Percentiles rank a stretch among this genome's conserved stretches.
phyloP scores from a whole-genome alignment of 2,329 filamentous ascomycete genomes.

The Verticillium alfalfae region DNA sequence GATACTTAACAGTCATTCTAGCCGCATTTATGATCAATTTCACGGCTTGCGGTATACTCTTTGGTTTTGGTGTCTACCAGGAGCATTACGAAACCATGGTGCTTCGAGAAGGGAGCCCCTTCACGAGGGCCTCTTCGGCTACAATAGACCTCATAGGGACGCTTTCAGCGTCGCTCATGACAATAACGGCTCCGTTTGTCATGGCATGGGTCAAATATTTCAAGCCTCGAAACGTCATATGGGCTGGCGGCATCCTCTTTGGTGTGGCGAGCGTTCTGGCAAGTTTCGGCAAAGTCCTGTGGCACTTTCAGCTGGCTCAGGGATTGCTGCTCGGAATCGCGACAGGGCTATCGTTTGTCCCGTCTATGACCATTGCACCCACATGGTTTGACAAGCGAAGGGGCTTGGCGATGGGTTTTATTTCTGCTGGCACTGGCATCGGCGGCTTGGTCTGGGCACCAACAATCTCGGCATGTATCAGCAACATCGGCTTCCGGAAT shows the following conservation, averaged over 20 bases:
- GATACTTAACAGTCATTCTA: no score
- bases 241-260: slow-evolving; percentile 24
- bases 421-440: slow-evolving; percentile 27
- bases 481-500: no score
- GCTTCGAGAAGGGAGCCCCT: slow-evolving; percentile 21
- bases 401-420: slow-evolving; percentile 29
- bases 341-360: slow-evolving; percentile 29
- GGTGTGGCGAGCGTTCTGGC: slow-evolving; percentile 22
- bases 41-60: slow-evolving; percentile 27
- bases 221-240: no score
- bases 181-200: no score
- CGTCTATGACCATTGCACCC: slow-evolving; percentile 29
- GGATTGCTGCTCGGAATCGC: slow-evolving; percentile 30
- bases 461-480: slow-evolving; percentile 10
- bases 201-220: no score
- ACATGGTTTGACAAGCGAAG: slow-evolving; percentile 28
- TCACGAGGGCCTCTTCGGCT: slow-evolving; percentile 25
- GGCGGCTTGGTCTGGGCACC: slow-evolving; percentile 27
- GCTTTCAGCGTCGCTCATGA: slow-evolving; percentile 24
- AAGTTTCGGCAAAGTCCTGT: slow-evolving; percentile 21
- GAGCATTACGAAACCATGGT: slow-evolving; percentile 26
- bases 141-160: slow-evolving; percentile 32
- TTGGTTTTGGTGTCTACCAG: slow-evolving; percentile 32
- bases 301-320: slow-evolving; percentile 20
- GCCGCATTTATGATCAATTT: slow-evolving; percentile 10